Percentiles rank a stretch among this genome's conserved stretches.
phyloP scores from a whole-genome alignment of 768 basidiomycete genomes.

The Amanita thiersii region DNA sequence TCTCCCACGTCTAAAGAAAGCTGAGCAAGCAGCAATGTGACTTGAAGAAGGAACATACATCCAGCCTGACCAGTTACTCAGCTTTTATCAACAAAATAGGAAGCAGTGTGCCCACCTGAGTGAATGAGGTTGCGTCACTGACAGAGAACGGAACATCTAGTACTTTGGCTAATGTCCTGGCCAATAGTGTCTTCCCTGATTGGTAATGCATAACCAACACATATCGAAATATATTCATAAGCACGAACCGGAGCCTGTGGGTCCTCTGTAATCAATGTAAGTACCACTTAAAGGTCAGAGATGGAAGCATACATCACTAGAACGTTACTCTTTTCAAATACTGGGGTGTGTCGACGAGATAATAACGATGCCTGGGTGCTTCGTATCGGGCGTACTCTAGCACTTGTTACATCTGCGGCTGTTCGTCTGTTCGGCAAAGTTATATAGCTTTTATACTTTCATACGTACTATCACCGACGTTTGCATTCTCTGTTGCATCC shows the following conservation, averaged over 20 bases:
- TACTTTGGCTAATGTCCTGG: slow-evolving; percentile 84
- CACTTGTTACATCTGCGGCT: slow-evolving; percentile 34
- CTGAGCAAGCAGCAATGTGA: slow-evolving; percentile 9
- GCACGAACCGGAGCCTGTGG: slow-evolving; percentile 71
- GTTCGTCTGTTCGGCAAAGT: slow-evolving; percentile 1
- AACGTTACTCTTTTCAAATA: slow-evolving; percentile 95
- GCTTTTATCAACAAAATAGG: slow-evolving; percentile 12
- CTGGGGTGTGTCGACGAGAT: slow-evolving; percentile 37
- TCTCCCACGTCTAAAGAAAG: slow-evolving; percentile 76
- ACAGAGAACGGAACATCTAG: slow-evolving; percentile 93
- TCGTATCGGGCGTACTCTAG: slow-evolving; percentile 56
- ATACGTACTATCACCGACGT: slow-evolving; percentile 4
- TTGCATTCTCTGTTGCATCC: slow-evolving; percentile 15
- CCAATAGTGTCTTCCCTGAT: slow-evolving; percentile 82
- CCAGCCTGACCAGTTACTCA: slow-evolving; percentile 42
- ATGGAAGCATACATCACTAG: slow-evolving; percentile 66
- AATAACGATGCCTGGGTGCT: slow-evolving; percentile 27
- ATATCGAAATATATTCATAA: background rate
- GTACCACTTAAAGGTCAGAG: slow-evolving; percentile 3
- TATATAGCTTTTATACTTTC: slow-evolving; percentile 7
- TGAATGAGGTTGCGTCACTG: slow-evolving; percentile 91
- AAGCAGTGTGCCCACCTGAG: slow-evolving; percentile 48
- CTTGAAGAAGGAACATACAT: slow-evolving; percentile 38
- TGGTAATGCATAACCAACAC: slow-evolving; percentile 1
- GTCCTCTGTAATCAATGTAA: slow-evolving; percentile 42